Percentiles rank a stretch among this genome's conserved stretches.
Conservation (phyloP, 2,329 filamentous ascomycete genomes). For the Orbilia brochopaga region DNA sequence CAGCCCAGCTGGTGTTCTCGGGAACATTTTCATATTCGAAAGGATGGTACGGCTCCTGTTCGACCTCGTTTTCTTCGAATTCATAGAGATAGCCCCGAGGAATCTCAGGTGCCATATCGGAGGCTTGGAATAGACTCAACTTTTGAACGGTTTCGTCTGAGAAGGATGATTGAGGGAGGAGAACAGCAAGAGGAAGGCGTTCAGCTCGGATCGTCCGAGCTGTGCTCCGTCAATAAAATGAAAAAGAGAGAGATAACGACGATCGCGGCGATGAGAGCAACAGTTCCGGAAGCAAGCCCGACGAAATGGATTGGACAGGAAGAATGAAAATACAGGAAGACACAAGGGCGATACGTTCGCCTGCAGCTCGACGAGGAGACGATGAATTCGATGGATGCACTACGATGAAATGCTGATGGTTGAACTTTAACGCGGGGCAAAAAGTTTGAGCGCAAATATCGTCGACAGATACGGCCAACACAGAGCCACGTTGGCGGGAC, state of each 20-base stretch:
- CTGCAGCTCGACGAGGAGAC: neutral
- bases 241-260: conserved; percentile 18
- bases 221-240: conserved; percentile 53
- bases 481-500: conserved; percentile 20
- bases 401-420: neutral
- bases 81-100: conserved; percentile 45
- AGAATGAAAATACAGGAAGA: conserved; percentile 5
- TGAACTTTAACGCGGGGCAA: neutral
- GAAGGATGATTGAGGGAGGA: conserved; percentile 46
- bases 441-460: conserved; percentile 4
- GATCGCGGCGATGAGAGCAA: neutral
- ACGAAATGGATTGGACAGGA: neutral
- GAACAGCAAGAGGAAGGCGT: conserved; percentile 49
- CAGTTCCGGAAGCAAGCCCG: neutral
- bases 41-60: conserved; percentile 65
- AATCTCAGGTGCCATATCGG: conserved; percentile 30
- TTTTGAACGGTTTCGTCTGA: conserved; percentile 6
- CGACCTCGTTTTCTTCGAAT: conserved; percentile 59
- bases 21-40: conserved; percentile 82
- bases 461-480: conserved; percentile 15
- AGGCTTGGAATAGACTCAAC: conserved; percentile 14
- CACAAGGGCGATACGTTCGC: neutral
- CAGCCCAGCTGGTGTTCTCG: conserved; percentile 91
- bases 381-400: neutral
- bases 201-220: conserved; percentile 54